phyloP scores from a whole-genome alignment of 164 flowering plant genomes.

The Stephania cephalantha region DNA sequence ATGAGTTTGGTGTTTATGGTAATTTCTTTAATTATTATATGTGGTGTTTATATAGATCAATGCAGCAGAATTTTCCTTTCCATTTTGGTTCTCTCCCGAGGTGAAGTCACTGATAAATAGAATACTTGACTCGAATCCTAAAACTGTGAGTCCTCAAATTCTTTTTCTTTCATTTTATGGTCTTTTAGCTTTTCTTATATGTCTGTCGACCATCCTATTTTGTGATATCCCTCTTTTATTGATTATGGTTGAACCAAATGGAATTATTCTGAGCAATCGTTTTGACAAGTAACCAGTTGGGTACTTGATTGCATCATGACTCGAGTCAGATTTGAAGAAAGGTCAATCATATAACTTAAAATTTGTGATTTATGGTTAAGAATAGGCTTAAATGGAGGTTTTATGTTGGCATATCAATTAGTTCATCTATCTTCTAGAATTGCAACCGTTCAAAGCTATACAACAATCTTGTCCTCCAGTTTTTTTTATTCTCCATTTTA shows the following conservation, averaged over 20 bases:
- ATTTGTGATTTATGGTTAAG: background rate
- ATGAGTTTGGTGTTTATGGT: background rate
- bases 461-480: background rate
- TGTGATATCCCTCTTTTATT: background rate
- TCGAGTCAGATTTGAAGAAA: background rate
- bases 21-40: constrained; percentile 5
- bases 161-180: background rate
- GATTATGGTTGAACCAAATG: background rate
- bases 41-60: constrained; percentile 44
- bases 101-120: constrained; percentile 55
- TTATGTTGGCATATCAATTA: background rate
- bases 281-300: background rate
- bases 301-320: background rate
- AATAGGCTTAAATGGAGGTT: background rate
- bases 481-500: background rate
- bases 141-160: constrained; percentile 56
- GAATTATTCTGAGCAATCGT: background rate
- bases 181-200: background rate
- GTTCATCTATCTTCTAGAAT: background rate
- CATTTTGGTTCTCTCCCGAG: constrained; percentile 79
- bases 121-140: constrained; percentile 86
- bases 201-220: background rate
- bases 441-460: background rate
- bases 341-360: background rate
- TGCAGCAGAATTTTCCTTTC: constrained; percentile 75